A percentile compares a stretch with the other conserved stretches of the same genome.
phyloP scores from a whole-genome alignment of 1,284 basidiomycete species.

The Ustilago crameri region DNA sequence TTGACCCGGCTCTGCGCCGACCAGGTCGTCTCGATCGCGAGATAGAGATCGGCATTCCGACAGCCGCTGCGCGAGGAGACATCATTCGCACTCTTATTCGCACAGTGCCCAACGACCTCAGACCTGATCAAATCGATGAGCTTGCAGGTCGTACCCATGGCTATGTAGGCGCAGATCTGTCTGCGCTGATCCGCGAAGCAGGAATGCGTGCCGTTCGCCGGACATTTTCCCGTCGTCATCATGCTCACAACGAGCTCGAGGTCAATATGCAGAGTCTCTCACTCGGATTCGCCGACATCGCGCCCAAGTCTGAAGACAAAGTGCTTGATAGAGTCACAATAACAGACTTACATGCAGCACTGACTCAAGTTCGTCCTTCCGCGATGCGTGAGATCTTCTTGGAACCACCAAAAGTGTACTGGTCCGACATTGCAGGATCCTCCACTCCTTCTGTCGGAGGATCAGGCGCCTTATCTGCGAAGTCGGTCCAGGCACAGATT shows the following conservation, averaged over 20 bases:
- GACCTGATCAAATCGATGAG: conserved; percentile 74
- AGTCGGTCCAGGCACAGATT: conserved; percentile 56
- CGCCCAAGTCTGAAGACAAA: not conserved
- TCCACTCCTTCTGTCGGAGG: conserved; percentile 30
- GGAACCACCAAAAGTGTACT: conserved; percentile 83
- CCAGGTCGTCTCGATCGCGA: conserved; percentile 96
- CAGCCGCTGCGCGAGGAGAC: conserved; percentile 80
- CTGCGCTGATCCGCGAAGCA: conserved; percentile 90
- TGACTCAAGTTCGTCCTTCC: conserved; percentile 86
- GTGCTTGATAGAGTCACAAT: conserved; percentile 54
- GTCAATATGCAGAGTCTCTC: conserved; percentile 35
- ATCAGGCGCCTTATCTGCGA: conserved; percentile 32
- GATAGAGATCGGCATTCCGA: conserved; percentile 96
- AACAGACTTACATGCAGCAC: conserved; percentile 77
- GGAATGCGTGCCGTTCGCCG: conserved; percentile 90
- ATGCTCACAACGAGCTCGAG: conserved; percentile 17
- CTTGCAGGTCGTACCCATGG: conserved; percentile 88
- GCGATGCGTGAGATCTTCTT: conserved; percentile 93
- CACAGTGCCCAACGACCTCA: conserved; percentile 81
- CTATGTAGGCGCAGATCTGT: conserved; percentile 95
- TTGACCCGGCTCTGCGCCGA: conserved; percentile 91
- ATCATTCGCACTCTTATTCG: conserved; percentile 85
- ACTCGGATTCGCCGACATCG: conserved; percentile 6
- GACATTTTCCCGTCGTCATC: conserved; percentile 30
- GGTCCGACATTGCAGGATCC: conserved; percentile 77